These are phyloP conservation scores for Alternaria arborescens DNA, from an alignment of 2,329 filamentous ascomycete species.

Conservation along the genomic window DNA sequence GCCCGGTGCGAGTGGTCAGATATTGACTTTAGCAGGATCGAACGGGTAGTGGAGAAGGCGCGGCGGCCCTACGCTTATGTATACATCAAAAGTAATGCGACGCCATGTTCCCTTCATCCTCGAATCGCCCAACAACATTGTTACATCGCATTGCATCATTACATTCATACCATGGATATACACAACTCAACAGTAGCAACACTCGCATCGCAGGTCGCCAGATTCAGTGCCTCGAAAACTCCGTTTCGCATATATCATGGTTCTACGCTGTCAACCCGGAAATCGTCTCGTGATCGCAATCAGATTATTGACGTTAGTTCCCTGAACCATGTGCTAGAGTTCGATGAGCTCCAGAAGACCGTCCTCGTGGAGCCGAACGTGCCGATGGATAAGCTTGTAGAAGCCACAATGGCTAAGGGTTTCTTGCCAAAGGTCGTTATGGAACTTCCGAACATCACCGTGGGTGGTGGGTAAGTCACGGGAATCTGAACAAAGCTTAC, in stretches of 20 bases:
- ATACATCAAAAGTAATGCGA: conserved; percentile 15
- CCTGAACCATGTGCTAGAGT: conserved; percentile 57
- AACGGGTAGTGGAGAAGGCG: conserved; percentile 32
- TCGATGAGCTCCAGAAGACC: conserved; percentile 54
- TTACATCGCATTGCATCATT: background rate
- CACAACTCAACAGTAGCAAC: conserved; percentile 36
- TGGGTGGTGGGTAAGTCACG: conserved; percentile 62
- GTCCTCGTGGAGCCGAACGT: conserved; percentile 73
- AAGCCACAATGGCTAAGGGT: conserved; percentile 63
- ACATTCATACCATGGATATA: conserved; percentile 33
- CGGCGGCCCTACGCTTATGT: conserved; percentile 37
- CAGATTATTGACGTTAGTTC: conserved; percentile 59
- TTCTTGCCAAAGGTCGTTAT: conserved; percentile 72
- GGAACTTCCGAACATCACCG: conserved; percentile 76
- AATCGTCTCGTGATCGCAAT: conserved; percentile 52
- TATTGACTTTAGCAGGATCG: conserved; percentile 20
- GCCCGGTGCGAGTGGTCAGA: conserved; percentile 10
- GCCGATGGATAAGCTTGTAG: conserved; percentile 70
- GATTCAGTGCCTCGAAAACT: conserved; percentile 56
- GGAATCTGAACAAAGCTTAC: background rate
- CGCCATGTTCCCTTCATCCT: conserved; percentile 15
- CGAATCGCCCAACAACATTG: conserved; percentile 1
- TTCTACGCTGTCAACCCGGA: conserved; percentile 63
- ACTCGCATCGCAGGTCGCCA: conserved; percentile 49
- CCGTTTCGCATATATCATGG: conserved; percentile 67